Base-by-base conservation (phyloP, 2,329 filamentous ascomycete species). In the Diaporthe humulicola region DNA sequence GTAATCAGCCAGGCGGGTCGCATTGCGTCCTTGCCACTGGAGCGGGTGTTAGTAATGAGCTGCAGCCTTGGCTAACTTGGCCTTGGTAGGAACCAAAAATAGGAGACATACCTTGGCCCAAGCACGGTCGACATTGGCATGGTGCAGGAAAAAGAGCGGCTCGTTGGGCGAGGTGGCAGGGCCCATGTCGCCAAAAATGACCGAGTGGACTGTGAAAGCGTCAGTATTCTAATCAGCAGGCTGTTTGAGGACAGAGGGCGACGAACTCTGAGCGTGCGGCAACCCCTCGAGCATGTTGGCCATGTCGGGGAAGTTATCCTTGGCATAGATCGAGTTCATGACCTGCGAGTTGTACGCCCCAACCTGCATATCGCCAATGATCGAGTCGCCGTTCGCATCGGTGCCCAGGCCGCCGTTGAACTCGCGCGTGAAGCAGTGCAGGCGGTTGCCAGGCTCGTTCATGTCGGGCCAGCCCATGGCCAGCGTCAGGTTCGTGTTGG, bases 351-450 rank as follows among this genome's bases (percentile, higher is more conserved):
- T 28, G 57, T 61, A 61, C 15, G 57, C 57, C 15, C n/a, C 36
- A 1, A 14, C 36, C n/a, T 61, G 57, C 57, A 61, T 61, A 6
- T 61, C 57, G 57, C 57, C 57, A 3, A 61, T 3, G 7, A 61
- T 61, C 15, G 9, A 15, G 6, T 28, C n/a, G 14, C 57, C 57
- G 57, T 61, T 61, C 15, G 8, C 57, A 15, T 61, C 57, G 8
- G 7, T 42, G 36, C 57, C 57, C 10, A 28, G 9, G 14, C 36
- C 57, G 15, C n/a, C n/a, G 36, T 61, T 61, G 8, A 61, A 61
- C 57, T 61, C 57, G 57, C 57, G 57, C 14, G 57, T 42, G 57
- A 61, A n/a, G n/a, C 57, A 61, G 12, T 61, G 57, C n/a, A 61
- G 57, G 57, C 57, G 57, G n/a, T 61, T 28, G 14, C 57, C 57